Evolutionary conservation across 2,329 filamentous ascomycete species (phyloP), one percentile per base, ranked within the genome.

Genomic region (Talaromyces sp.): DNA sequence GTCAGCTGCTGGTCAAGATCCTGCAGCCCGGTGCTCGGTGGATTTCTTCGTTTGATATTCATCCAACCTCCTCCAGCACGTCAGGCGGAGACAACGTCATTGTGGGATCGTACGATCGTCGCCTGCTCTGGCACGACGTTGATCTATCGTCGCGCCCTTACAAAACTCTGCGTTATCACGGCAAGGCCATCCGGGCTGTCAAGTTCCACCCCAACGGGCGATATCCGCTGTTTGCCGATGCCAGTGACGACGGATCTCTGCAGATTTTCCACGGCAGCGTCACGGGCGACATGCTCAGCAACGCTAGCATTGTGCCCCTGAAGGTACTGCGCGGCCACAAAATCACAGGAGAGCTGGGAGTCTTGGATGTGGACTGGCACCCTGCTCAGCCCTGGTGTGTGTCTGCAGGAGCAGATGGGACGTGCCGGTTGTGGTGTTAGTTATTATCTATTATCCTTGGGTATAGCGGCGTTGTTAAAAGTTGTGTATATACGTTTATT

Each of bases 231-330:
- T 98, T 99, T 71, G 95, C 93, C 0, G 94, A 98, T 73, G 92
- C 92, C 23, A 95, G 90, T 74, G 96, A 99, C 73, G 95, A 99
- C 75, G 95, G 95, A 31, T 92, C 89, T 23, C 79, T 98, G 67
- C 95, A 99, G 76, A 90, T 99, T 59, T 98, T 98, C 86, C 94
- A 98, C 74, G 94, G 92, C 61, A 96, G 94, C 78, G 94, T 98
- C 31, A 92, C 96, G 33, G 92, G 88, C 64, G 95, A 99, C 74
- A 82, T 96, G 74, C 91, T 99, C 86, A 92, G 96, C 80, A 96
- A 96, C 72, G 93, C 95, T 6, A 96, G 89, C 14, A 96, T 99
- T 71, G 95, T 98, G 57, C 95, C 95, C 8, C 84, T 99, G 65
- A 99, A 98, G 83, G 92, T 96, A 71, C 83, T 99, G 56, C 89